These are phyloP conservation scores for Penicillium nucicola DNA, from an alignment of 495 filamentous ascomycete species.

Conservation along the genomic window DNA sequence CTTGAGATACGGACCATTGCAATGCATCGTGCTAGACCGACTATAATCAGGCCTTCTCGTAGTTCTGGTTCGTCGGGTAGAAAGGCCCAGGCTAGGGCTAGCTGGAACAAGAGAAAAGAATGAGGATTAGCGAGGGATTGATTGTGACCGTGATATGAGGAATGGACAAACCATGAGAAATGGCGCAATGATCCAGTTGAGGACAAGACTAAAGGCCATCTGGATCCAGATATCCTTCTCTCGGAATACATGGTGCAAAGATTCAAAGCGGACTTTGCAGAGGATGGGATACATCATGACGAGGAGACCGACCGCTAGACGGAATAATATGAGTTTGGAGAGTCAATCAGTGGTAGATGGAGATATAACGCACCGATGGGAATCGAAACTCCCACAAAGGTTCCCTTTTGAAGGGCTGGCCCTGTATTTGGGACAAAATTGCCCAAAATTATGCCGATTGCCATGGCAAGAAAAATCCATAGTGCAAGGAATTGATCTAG, in stretches of 20 bases:
- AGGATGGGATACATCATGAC: conserved; percentile 97
- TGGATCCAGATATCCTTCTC: conserved; percentile 71
- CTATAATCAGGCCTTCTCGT: conserved; percentile 70
- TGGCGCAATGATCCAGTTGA: conserved; percentile 91
- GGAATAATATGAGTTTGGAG: not conserved
- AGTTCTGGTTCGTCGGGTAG: conserved; percentile 68
- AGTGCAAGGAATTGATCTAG: conserved; percentile 76
- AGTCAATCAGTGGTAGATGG: not conserved
- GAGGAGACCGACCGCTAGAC: conserved; percentile 69
- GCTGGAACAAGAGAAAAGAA: conserved; percentile 19
- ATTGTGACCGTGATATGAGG: not conserved
- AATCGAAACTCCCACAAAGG: conserved; percentile 72
- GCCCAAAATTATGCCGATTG: conserved; percentile 73
- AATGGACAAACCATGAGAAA: conserved; percentile 69
- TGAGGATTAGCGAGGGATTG: not conserved
- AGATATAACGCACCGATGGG: conserved; percentile 61
- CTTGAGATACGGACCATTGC: conserved; percentile 60
- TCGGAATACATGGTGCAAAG: conserved; percentile 65
- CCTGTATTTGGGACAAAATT: conserved; percentile 70
- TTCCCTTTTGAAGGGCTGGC: conserved; percentile 64
- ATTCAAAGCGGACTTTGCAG: conserved; percentile 88
- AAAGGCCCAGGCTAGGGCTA: conserved; percentile 75
- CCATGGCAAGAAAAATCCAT: conserved; percentile 88
- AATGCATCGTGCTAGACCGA: conserved; percentile 75
- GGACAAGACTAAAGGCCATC: conserved; percentile 69